Conservation (phyloP, 495 filamentous ascomycete genomes). For the Evernia prunastri region DNA sequence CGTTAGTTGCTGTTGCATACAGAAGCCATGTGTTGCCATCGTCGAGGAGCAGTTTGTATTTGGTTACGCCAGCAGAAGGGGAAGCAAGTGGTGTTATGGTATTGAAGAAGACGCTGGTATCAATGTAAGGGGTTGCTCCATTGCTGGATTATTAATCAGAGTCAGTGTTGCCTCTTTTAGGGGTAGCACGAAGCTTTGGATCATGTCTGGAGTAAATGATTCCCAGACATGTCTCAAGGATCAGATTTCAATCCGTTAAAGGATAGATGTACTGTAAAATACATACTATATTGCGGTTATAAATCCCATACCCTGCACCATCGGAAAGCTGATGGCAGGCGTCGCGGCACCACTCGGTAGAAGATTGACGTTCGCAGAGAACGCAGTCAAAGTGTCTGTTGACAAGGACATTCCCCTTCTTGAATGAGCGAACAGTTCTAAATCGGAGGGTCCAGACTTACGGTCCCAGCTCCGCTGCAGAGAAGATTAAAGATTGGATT, state of each 20-base stretch:
- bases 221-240: neutral
- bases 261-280: neutral
- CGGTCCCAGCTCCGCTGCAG: constrained; percentile 61
- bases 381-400: constrained; percentile 55
- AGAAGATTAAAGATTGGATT: constrained; percentile 72
- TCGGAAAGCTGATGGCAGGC: constrained; percentile 63
- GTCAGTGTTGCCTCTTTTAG: neutral
- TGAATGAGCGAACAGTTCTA: neutral
- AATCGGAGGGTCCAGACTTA: constrained; percentile 14
- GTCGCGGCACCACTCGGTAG: constrained; percentile 43
- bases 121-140: constrained; percentile 59
- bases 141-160: constrained; percentile 24
- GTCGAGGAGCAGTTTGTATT: constrained; percentile 65
- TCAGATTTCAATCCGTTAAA: neutral
- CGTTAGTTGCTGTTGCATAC: constrained; percentile 56
- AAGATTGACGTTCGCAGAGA: constrained; percentile 69
- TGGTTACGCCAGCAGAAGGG: constrained; percentile 59
- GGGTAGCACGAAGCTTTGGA: neutral
- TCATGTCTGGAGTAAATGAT: no score
- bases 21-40: constrained; percentile 74
- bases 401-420: constrained; percentile 46
- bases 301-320: constrained; percentile 87
- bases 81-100: constrained; percentile 53
- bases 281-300: constrained; percentile 63
- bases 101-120: constrained; percentile 68